Evolutionary conservation across 306 rosid genomes (phyloP).

Genomic region (Citrullus mucosospermus): DNA sequence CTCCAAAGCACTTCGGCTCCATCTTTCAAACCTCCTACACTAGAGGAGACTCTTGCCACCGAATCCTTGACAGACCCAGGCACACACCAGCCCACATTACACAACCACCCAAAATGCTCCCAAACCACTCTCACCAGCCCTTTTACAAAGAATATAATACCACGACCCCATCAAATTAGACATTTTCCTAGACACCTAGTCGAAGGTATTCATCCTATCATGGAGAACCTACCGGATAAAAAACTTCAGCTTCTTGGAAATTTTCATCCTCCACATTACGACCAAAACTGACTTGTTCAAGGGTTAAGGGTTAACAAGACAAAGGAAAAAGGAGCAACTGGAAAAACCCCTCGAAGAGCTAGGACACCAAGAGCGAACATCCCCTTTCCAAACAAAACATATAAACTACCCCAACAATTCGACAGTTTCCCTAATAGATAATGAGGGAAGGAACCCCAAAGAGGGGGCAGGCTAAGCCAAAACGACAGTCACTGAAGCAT

Average conservation of each 20-base stretch:
- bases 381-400: not conserved
- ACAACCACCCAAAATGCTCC: no score
- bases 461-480: not conserved
- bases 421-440: not conserved
- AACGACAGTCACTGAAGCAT: not conserved
- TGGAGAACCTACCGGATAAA: not conserved
- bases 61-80: no score
- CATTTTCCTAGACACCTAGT: no score
- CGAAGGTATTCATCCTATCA: no score
- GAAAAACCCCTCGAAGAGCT: not conserved
- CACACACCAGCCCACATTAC: no score
- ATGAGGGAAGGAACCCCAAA: not conserved
- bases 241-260: not conserved
- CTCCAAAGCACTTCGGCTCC: no score
- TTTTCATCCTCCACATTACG: not conserved
- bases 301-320: not conserved
- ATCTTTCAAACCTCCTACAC: no score
- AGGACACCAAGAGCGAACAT: not conserved
- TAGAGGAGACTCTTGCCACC: no score
- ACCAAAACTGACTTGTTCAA: not conserved
- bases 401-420: not conserved
- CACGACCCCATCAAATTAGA: no score
- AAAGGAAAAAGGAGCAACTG: no score
- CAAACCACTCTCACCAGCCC: no score
- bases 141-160: no score